Conservation (phyloP, 768 basidiomycete genomes). For the Lactarius tabidus region DNA sequence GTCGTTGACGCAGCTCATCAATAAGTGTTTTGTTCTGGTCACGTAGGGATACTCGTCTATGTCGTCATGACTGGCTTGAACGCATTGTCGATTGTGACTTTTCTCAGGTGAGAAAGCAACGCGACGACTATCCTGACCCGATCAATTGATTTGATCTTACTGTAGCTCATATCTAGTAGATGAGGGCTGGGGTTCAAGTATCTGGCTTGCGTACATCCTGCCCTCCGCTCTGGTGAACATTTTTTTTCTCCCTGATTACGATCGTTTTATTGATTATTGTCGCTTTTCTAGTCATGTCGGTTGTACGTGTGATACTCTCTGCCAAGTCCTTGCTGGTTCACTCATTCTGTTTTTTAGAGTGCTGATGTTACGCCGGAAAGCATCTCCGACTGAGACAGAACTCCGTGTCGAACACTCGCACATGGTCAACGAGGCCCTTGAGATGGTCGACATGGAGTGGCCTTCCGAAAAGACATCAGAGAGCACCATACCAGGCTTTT, state of each 20-base stretch:
- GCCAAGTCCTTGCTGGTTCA: not conserved
- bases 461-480: too few relatives aligned
- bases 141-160: not conserved
- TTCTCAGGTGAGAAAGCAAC: constrained; percentile 10
- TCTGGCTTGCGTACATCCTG: constrained; percentile 16
- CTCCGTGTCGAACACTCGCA: not conserved
- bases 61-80: constrained; percentile 21
- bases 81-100: constrained; percentile 16
- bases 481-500: not conserved
- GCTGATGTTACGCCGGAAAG: constrained; percentile 23
- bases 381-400: constrained; percentile 19
- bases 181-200: not conserved
- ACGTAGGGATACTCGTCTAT: constrained; percentile 21
- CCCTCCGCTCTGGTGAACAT: constrained; percentile 20
- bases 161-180: not conserved
- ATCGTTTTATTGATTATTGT: not conserved
- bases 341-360: constrained; percentile 10
- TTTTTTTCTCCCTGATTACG: not conserved
- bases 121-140: not conserved
- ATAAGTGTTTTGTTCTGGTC: not conserved
- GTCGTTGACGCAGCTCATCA: not conserved
- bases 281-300: constrained; percentile 15
- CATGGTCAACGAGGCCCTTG: constrained; percentile 19
- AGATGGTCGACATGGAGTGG: constrained; percentile 6
- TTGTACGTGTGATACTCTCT: constrained; percentile 7